Conservation (phyloP, 108 stramenopile genomes). For the Cyclotella baltica region DNA sequence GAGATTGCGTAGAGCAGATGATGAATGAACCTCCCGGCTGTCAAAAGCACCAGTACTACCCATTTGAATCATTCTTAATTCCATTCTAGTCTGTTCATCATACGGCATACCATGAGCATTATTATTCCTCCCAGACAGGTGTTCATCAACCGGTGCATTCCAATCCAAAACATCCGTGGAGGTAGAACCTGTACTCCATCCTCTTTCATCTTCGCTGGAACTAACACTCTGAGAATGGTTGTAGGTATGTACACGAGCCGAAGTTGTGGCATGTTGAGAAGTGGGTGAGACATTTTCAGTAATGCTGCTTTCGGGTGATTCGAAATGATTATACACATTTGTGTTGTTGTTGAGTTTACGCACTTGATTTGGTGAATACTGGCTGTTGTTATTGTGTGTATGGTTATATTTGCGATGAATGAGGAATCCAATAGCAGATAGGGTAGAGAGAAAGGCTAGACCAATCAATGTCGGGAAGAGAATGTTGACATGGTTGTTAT, state of each 20-base stretch:
- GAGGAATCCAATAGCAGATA: neutral
- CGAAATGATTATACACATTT: neutral
- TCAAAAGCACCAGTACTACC: neutral
- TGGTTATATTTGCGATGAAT: neutral
- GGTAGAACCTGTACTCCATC: slow-evolving; percentile 9
- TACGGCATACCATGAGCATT: neutral
- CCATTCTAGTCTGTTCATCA: slow-evolving; percentile 7
- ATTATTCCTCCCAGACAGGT: too few species aligned
- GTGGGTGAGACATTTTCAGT: slow-evolving; percentile 3
- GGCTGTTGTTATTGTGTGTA: neutral
- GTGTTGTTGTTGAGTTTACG: neutral
- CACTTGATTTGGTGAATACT: neutral
- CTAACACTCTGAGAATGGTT: too few species aligned
- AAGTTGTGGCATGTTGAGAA: neutral
- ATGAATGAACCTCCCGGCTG: too few species aligned
- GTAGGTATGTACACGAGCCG: neutral
- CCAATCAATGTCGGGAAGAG: neutral
- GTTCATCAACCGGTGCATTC: slow-evolving; percentile 3
- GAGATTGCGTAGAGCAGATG: too few species aligned
- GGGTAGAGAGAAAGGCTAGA: slow-evolving; percentile 1
- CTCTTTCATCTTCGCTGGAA: slow-evolving; percentile 5
- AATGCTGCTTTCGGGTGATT: neutral
- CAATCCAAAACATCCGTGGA: slow-evolving; percentile 7
- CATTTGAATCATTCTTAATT: slow-evolving; percentile 7
- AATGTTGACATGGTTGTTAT: neutral